Evolutionary conservation across 2,329 filamentous ascomycete genomes (phyloP).

Genomic region (Diaporthe sp.): DNA sequence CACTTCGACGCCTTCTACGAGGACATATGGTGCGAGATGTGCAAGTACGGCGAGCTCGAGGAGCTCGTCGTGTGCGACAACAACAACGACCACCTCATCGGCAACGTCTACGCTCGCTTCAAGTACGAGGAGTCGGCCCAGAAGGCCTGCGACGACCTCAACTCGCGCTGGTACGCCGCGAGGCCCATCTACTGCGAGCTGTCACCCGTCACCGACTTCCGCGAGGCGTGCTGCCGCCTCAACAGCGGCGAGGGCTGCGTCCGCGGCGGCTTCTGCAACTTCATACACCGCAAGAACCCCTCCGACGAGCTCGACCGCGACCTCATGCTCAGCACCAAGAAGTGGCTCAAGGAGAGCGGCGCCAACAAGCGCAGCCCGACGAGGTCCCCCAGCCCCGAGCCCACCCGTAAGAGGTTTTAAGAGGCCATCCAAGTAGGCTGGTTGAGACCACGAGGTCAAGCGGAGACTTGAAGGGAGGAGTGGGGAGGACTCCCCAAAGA

Average conservation of each 20-base stretch:
- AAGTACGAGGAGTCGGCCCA: conserved; percentile 99
- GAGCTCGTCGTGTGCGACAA: conserved; percentile 99
- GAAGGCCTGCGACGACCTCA: conserved; percentile 91
- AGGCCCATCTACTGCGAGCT: conserved; percentile 98
- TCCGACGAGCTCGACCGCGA: conserved; percentile 89
- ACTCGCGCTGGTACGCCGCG: conserved; percentile 95
- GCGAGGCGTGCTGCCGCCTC: conserved; percentile 94
- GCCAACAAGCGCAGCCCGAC: conserved; percentile 84
- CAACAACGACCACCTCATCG: conserved; percentile 99
- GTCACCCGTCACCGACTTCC: conserved; percentile 95
- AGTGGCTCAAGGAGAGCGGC: conserved; percentile 90
- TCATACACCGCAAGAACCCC: conserved; percentile 98
- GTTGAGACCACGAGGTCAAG: background rate
- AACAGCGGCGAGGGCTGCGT: conserved; percentile 97
- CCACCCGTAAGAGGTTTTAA: conserved; percentile 77
- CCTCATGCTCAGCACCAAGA: conserved; percentile 89
- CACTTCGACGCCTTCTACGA: conserved; percentile 99
- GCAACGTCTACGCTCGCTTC: conserved; percentile 99
- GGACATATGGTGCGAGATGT: conserved; percentile 99
- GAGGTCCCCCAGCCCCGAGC: conserved; percentile 88
- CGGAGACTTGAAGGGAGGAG: background rate
- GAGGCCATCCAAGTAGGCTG: background rate
- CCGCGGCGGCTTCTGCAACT: conserved; percentile 97
- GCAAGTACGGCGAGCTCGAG: conserved; percentile 97
- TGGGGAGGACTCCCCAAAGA: background rate